These are phyloP conservation scores for Schizophyllum amplum DNA, from an alignment of 1,284 basidiomycete genomes.

Conservation along the genomic window DNA sequence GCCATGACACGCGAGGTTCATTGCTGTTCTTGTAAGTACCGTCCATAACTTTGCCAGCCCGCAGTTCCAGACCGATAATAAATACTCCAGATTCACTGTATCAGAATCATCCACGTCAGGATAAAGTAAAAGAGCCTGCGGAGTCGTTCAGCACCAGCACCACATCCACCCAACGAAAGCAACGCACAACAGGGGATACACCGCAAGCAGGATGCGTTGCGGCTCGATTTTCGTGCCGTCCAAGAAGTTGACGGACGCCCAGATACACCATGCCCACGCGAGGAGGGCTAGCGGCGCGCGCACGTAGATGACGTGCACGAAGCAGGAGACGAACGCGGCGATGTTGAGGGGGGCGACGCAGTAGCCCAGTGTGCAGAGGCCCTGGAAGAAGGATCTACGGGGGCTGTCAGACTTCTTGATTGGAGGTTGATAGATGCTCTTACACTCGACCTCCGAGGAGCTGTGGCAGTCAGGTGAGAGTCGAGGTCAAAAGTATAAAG, in stretches of 20 bases:
- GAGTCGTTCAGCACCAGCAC: too few relatives aligned
- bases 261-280: constrained; percentile 92
- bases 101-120: constrained; percentile 91
- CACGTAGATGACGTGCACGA: constrained; percentile 80
- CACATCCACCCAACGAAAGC: constrained; percentile 2
- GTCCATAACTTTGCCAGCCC: neutral
- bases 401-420: constrained; percentile 7
- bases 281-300: constrained; percentile 76
- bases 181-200: constrained; percentile 83
- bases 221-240: constrained; percentile 89
- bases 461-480: constrained; percentile 25
- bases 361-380: constrained; percentile 86
- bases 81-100: constrained; percentile 41
- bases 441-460: constrained; percentile 92
- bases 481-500: neutral
- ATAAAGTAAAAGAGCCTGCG: constrained; percentile 76
- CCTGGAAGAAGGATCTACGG: constrained; percentile 91
- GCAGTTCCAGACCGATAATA: neutral
- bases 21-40: neutral
- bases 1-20: too few relatives aligned
- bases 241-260: constrained; percentile 92
- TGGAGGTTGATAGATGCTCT: constrained; percentile 20
- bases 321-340: constrained; percentile 80
- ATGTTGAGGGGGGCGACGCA: constrained; percentile 87
- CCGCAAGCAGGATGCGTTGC: constrained; percentile 81